Percentiles rank a stretch among this genome's conserved stretches.
Evolutionary conservation across 2,329 filamentous ascomycete species (phyloP).

Genomic region (Nakataea oryzae): DNA sequence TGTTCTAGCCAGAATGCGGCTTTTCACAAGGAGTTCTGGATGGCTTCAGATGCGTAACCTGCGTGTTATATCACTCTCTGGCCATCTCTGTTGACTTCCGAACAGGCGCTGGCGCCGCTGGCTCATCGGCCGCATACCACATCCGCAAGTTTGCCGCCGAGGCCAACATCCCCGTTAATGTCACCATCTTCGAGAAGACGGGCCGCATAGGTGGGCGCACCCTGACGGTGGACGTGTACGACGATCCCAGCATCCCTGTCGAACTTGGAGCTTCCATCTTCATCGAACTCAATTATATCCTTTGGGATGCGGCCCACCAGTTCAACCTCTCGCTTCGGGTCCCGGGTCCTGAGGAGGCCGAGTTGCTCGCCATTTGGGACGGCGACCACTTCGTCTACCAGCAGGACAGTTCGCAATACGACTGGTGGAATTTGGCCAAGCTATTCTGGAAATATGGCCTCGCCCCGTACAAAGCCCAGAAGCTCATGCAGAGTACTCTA

Average conservation of each 20-base stretch:
- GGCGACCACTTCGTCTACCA: conserved; percentile 64
- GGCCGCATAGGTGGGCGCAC: conserved; percentile 74
- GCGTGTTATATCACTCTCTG: too few species aligned
- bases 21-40: too few species aligned
- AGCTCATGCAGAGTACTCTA: conserved; percentile 61
- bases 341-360: conserved; percentile 34
- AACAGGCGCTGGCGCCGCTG: conserved; percentile 78
- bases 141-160: conserved; percentile 60
- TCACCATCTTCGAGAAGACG: conserved; percentile 80
- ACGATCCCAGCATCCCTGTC: conserved; percentile 55
- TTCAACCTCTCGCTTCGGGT: conserved; percentile 57
- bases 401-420: conserved; percentile 44
- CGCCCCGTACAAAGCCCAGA: conserved; percentile 63
- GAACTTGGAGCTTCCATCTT: conserved; percentile 93
- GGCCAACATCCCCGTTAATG: conserved; percentile 53
- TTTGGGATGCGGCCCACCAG: conserved; percentile 59
- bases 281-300: conserved; percentile 71
- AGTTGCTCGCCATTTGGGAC: conserved; percentile 73
- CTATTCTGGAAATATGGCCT: conserved; percentile 79
- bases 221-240: conserved; percentile 71
- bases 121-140: conserved; percentile 78
- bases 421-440: conserved; percentile 74
- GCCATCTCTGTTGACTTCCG: too few species aligned
- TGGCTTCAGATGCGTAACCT: too few species aligned
- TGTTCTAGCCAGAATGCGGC: too few species aligned